These are phyloP conservation scores for Saccharum officinarum DNA, from an alignment of 176 grass and related monocot genomes.

Conservation along the genomic window DNA sequence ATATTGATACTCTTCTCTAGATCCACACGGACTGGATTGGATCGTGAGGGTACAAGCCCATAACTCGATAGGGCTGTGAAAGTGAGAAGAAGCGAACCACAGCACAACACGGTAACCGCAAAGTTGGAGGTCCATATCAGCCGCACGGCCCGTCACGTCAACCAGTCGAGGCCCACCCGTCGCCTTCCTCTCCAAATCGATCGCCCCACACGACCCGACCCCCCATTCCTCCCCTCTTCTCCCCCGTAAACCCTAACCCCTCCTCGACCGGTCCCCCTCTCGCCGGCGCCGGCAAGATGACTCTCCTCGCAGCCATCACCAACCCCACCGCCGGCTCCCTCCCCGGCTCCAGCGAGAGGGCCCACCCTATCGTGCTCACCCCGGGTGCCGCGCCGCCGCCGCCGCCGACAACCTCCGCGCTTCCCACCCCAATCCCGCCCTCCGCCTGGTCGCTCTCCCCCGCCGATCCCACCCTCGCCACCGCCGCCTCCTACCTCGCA, in stretches of 20 bases:
- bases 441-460: conserved; percentile 62
- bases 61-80: background rate
- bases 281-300: conserved; percentile 49
- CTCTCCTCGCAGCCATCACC: conserved; percentile 64
- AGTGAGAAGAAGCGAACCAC: background rate
- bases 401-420: conserved; percentile 7
- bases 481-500: conserved; percentile 38
- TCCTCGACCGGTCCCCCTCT: background rate
- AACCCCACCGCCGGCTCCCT: background rate
- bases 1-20: too few species aligned
- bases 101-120: background rate
- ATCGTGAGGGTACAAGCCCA: background rate
- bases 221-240: background rate
- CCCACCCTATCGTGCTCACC: conserved; percentile 51
- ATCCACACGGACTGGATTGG: background rate
- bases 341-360: background rate
- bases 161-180: too few species aligned
- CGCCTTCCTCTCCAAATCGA: background rate
- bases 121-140: background rate
- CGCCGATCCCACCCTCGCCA: conserved; percentile 39
- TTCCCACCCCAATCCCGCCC: conserved; percentile 43
- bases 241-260: conserved; percentile 57
- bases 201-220: too few species aligned
- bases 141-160: background rate
- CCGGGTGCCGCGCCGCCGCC: conserved; percentile 45